These are phyloP conservation scores for Crassisporium funariophilum DNA, from an alignment of 768 basidiomycete genomes.

Conservation along the genomic window DNA sequence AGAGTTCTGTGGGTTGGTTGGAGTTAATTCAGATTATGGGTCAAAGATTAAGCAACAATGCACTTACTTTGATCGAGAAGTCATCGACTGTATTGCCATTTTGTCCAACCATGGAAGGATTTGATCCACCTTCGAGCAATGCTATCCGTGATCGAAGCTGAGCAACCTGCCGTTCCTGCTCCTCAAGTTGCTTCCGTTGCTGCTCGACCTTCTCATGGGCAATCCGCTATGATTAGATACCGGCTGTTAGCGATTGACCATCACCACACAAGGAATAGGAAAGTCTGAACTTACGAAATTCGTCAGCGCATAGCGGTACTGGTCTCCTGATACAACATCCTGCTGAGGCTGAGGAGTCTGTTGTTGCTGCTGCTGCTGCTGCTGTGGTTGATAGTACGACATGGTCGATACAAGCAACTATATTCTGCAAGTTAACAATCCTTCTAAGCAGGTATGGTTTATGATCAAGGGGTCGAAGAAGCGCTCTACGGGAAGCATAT, in stretches of 20 bases:
- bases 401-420: constrained; percentile 21
- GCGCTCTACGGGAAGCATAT: too few relatives aligned
- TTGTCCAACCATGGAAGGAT: constrained; percentile 40
- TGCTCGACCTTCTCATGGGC: constrained; percentile 89
- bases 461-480: too few relatives aligned
- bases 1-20: constrained; percentile 54
- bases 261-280: background rate
- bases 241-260: constrained; percentile 1
- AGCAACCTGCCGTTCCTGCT: constrained; percentile 84
- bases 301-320: constrained; percentile 81
- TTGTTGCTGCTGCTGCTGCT: constrained; percentile 29
- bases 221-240: constrained; percentile 54
- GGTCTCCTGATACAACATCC: constrained; percentile 57
- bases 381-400: constrained; percentile 30
- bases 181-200: constrained; percentile 75
- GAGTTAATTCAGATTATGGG: constrained; percentile 9
- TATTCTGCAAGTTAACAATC: background rate
- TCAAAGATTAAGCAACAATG: background rate
- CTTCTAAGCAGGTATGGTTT: background rate
- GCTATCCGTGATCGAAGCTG: constrained; percentile 69
- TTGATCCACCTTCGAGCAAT: constrained; percentile 67
- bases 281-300: constrained; percentile 64
- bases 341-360: constrained; percentile 30
- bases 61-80: constrained; percentile 79
- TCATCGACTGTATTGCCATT: constrained; percentile 77